Evolutionary conservation across 2,329 filamentous ascomycete species (phyloP).

Genomic region (Ceratocystis eucalypticola): DNA sequence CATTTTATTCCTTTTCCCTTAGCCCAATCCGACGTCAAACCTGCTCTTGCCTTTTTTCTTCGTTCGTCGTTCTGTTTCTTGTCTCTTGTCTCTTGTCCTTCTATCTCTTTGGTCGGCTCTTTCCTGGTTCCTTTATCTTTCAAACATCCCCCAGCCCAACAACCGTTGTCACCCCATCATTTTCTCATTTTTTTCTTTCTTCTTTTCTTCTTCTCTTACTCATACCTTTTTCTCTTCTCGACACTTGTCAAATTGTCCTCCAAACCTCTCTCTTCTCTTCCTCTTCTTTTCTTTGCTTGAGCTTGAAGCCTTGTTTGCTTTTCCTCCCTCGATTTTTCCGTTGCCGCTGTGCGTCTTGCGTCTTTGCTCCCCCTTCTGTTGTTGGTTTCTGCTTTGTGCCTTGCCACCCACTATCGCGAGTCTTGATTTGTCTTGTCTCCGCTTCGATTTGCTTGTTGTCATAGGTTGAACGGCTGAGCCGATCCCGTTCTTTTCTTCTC

Average conservation of each 20-base stretch:
- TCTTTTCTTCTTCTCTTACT: not conserved
- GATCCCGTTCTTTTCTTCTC: constrained; percentile 9
- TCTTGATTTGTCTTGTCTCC: not conserved
- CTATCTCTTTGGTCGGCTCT: not conserved
- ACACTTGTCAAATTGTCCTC: not conserved
- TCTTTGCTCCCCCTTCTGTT: not conserved
- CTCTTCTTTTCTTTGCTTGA: not conserved
- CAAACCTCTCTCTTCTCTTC: not conserved
- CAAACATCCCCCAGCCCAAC: not conserved
- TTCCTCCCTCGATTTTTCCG: constrained; percentile 2
- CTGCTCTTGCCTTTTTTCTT: not conserved
- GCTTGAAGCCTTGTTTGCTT: constrained; percentile 4
- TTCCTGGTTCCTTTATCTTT: constrained; percentile 7
- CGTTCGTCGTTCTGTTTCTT: not conserved
- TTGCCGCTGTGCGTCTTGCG: not conserved
- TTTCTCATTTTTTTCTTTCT: not conserved
- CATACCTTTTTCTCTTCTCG: not conserved
- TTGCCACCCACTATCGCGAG: not conserved
- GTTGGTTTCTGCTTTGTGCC: not conserved
- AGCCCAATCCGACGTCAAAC: not conserved
- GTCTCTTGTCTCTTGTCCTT: no score
- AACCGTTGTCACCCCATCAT: not conserved
- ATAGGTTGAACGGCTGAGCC: constrained; percentile 16
- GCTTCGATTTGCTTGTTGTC: not conserved
- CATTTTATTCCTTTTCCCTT: not conserved